Percentiles rank a stretch among this genome's conserved stretches.
These are phyloP conservation scores for Penicillium sp. DNA, from an alignment of 2,329 filamentous ascomycete species.

Conservation along the genomic window DNA sequence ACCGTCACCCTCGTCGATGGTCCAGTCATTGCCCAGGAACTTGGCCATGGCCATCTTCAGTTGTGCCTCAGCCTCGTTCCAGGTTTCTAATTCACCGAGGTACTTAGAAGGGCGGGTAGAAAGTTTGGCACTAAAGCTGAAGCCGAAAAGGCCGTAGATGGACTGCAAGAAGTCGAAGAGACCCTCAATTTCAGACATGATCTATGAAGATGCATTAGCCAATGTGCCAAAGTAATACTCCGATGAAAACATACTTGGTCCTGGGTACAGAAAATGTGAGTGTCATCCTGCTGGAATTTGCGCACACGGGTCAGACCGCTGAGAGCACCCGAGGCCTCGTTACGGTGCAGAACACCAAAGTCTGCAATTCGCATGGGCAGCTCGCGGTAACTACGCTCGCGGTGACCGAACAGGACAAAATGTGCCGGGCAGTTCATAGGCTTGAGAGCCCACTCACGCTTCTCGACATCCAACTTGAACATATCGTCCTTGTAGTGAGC, in stretches of 20 bases:
- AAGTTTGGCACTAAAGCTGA: conserved; percentile 90
- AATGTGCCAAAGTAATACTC: neutral
- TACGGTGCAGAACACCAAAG: conserved; percentile 91
- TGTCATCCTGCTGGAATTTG: conserved; percentile 84
- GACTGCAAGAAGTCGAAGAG: conserved; percentile 83
- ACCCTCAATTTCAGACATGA: conserved; percentile 71
- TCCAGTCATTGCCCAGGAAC: conserved; percentile 76
- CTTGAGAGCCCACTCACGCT: conserved; percentile 81
- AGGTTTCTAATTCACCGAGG: conserved; percentile 80
- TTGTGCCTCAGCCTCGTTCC: conserved; percentile 82
- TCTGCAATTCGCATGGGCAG: conserved; percentile 90
- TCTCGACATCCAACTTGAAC: conserved; percentile 80
- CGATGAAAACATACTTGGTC: conserved; percentile 57
- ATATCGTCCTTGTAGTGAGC: conserved; percentile 92
- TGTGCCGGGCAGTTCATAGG: conserved; percentile 99
- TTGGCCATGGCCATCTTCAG: conserved; percentile 75
- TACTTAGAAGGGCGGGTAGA: conserved; percentile 88
- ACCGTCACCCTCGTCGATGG: conserved; percentile 89
- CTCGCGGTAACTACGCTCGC: conserved; percentile 82
- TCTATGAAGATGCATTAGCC: conserved; percentile 38
- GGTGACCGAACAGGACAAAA: conserved; percentile 80
- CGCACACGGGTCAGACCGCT: conserved; percentile 88
- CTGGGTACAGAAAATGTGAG: conserved; percentile 89
- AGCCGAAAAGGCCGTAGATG: conserved; percentile 79
- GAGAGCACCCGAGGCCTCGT: conserved; percentile 90